These are phyloP conservation scores for Eucalyptus sp. DNA, from an alignment of 345 rosid species.

Conservation along the genomic window DNA sequence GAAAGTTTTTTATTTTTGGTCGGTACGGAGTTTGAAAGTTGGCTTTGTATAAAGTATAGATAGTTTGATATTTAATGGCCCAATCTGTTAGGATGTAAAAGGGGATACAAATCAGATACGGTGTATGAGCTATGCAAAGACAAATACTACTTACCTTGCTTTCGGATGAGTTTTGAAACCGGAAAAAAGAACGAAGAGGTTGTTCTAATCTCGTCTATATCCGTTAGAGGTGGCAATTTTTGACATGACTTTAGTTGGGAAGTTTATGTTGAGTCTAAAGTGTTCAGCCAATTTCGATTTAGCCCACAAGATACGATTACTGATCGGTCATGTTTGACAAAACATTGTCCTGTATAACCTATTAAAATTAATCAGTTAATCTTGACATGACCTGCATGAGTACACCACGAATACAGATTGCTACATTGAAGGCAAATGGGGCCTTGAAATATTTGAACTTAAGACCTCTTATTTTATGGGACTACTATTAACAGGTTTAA, in stretches of 20 bases:
- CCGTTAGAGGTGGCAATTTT: neutral
- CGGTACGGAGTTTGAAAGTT: neutral
- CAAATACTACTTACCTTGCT: neutral
- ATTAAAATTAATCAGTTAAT: no score
- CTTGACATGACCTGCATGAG: neutral
- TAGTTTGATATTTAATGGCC: no score
- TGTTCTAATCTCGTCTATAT: neutral
- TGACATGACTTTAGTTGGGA: neutral
- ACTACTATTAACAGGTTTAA: rapidly evolving
- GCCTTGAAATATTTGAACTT: no score
- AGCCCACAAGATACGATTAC: neutral
- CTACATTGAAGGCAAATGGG: no score
- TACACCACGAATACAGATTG: no score
- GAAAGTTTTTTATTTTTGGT: neutral
- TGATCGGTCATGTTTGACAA: neutral
- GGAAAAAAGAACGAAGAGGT: no score
- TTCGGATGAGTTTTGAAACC: neutral
- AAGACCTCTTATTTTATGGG: no score
- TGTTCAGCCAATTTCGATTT: neutral
- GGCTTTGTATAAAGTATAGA: neutral
- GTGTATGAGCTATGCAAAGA: neutral
- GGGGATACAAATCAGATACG: no score
- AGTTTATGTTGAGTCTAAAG: neutral
- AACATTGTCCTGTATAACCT: neutral
- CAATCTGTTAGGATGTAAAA: no score